Evolutionary conservation across 257 asterid genomes (phyloP), one percentile per base, ranked within the genome.

Genomic region (Verbascum thapsus): DNA sequence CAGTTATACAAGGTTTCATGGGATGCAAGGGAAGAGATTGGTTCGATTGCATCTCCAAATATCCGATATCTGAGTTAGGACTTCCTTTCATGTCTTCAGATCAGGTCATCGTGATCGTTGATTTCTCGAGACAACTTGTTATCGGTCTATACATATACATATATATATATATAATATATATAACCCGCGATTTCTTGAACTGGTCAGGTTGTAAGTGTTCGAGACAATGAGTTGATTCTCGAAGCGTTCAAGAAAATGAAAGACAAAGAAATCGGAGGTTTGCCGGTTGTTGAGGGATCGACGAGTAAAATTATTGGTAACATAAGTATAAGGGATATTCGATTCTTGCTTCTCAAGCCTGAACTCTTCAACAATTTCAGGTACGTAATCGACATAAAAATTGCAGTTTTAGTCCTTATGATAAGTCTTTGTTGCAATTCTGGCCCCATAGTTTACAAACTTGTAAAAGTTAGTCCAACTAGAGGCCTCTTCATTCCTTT

Each of bases 161-260:
- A 26, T 5, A 26, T 26, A 26, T 26, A n/a, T n/a, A n/a, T n/a
- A n/a, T n/a, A n/a, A n/a, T n/a, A n/a, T n/a, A n/a, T n/a, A n/a
- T n/a, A n/a, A n/a, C n/a, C n/a, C n/a, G n/a, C n/a, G 12, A 35
- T 41, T 18, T 23, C 30, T 18, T 12, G 44, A 1, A 60, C 40
- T 11, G 43, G 6, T 35, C 65, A 91, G 98, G 82, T 91, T 68
- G 83, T 87, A 48, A 78, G 78, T 44, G 81, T 78, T 37, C 77
- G 45, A 68, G 80, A 84, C 20, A 57, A 80, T 63, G 94, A 92
- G 42, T 58, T 92, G 73, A 75, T 92, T 73, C 78, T 92, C 10
- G 87, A 74, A 59, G 99, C 94, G 45, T 92, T 92, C 75, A 83
- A 82, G 79, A 90, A 80, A 69, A 89, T 92, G 99, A 89, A 84